Percentiles rank a stretch among this genome's conserved stretches.
These are phyloP conservation scores for Gossypium gossypioides DNA, from an alignment of 441 rosid species.

Conservation along the genomic window DNA sequence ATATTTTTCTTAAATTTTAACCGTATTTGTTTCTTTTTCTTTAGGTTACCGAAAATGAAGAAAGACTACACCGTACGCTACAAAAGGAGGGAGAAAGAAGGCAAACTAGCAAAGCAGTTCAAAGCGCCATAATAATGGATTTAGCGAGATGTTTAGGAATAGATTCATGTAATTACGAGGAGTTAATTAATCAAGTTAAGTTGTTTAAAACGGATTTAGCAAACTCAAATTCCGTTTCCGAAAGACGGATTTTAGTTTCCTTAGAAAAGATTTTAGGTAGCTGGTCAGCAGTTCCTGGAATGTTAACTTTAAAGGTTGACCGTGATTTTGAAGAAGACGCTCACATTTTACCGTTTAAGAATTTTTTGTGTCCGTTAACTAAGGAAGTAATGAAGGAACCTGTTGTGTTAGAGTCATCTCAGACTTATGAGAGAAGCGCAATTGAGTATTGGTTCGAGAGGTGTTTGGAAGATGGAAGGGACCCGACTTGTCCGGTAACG, in stretches of 20 bases:
- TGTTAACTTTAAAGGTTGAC: constrained; percentile 5
- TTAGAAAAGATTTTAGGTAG: constrained; percentile 26
- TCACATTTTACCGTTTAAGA: constrained; percentile 29
- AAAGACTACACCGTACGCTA: constrained; percentile 24
- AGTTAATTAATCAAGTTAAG: constrained; percentile 25
- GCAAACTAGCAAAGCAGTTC: constrained; percentile 27
- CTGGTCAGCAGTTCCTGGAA: constrained; percentile 18
- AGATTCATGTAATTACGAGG: constrained; percentile 18
- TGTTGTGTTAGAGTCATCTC: constrained; percentile 33
- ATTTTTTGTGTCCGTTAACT: constrained; percentile 35
- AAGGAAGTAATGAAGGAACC: constrained; percentile 39
- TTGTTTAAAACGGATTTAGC: constrained; percentile 20
- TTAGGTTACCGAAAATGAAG: constrained; percentile 35
- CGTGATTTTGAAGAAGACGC: constrained; percentile 27
- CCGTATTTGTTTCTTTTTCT: neutral
- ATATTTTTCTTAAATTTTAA: neutral
- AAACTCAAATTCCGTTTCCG: constrained; percentile 11
- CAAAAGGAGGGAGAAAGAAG: constrained; percentile 32
- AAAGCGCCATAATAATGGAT: constrained; percentile 38
- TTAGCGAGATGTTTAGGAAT: constrained; percentile 32
- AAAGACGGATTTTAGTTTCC: constrained; percentile 23
- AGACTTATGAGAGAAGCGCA: constrained; percentile 32
- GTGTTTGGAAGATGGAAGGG: constrained; percentile 27
- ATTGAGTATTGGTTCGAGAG: constrained; percentile 30
- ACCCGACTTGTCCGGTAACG: constrained; percentile 33